Percentiles rank a stretch among this genome's conserved stretches.
Evolutionary conservation across 2,329 filamentous ascomycete genomes (phyloP).

Genomic region (Phialophora verrucosa): DNA sequence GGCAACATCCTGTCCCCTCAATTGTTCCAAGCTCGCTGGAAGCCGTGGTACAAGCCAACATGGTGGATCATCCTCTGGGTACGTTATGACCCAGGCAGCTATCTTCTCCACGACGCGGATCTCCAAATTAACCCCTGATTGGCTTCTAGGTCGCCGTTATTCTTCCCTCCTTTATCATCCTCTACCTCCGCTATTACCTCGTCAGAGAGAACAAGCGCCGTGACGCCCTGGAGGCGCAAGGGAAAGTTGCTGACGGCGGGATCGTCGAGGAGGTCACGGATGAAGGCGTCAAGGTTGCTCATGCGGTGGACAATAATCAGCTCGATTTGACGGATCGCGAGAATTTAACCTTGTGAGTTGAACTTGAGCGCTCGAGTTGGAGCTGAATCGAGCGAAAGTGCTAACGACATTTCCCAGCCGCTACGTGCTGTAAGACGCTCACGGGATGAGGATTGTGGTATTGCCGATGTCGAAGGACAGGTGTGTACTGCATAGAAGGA

Average conservation of each 20-base stretch:
- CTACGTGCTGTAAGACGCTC: background rate
- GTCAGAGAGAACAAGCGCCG: slow-evolving; percentile 56
- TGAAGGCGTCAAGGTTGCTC: slow-evolving; percentile 42
- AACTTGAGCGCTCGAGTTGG: background rate
- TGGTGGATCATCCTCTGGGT: slow-evolving; percentile 41
- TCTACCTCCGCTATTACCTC: slow-evolving; percentile 51
- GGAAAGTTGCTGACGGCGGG: slow-evolving; percentile 13
- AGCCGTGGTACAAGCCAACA: slow-evolving; percentile 51
- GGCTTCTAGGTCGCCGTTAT: slow-evolving; percentile 45
- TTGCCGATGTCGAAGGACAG: no score
- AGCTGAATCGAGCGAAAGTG: background rate
- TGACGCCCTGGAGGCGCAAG: slow-evolving; percentile 45
- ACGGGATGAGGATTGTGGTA: no score
- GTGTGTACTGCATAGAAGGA: no score
- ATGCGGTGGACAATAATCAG: slow-evolving; percentile 47
- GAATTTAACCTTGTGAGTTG: slow-evolving; percentile 45
- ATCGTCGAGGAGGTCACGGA: slow-evolving; percentile 53
- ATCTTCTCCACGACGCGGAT: background rate
- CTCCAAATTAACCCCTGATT: background rate
- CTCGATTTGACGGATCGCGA: slow-evolving; percentile 61
- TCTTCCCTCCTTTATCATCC: slow-evolving; percentile 49
- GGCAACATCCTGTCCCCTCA: slow-evolving; percentile 68
- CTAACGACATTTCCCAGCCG: background rate
- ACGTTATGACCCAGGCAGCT: slow-evolving; percentile 3
- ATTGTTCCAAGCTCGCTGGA: slow-evolving; percentile 62